Evolutionary conservation across 352 stramenopile genomes (phyloP), one percentile per base, ranked within the genome.

Genomic region (Pythium monospermum): DNA sequence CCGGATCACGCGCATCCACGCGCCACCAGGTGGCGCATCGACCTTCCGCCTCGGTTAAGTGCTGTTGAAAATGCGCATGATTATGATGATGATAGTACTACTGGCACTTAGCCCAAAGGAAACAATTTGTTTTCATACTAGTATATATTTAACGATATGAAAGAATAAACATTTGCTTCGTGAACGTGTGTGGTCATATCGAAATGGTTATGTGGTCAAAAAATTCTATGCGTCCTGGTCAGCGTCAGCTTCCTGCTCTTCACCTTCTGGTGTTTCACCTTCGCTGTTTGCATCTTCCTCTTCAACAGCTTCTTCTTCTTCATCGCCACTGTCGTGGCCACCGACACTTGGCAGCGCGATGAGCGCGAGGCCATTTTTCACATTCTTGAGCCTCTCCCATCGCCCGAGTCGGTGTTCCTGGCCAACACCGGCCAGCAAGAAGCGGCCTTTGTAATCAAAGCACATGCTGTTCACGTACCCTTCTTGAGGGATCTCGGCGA

Each of bases 381-480:
- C 88, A 22, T 70, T 42, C 56, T 90, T 95, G 28, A 95, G 42
- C 21, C 84, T 75, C 61, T 96, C 79, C 93, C 93, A 98, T 41
- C 91, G 79, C 1, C 93, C 93, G 38, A 97, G 64, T 11, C 91
- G 85, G 71, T 97, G 93, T 68, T 98, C 93, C 66, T 96, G 89
- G 10, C 89, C 91, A 19, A 96, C 69, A 30, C 76, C 91, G 18
- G 87, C 91, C 6, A 97, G 71, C 40, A 97, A 53, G 74, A 97
- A 96, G 10, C 84, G 79, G 25, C 83, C 89, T 39, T 88, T 89
- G 28, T 52, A 27, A 49, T 91, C 81, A 41, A 95, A 92, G 41
- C 59, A 68, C 51, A 92, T 64, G 22, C 57, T 69, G 48, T 91
- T 92, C 35, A 90, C 76, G 58, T 76, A 87, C 16, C 83, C 81